Conservation (phyloP, 306 rosid species). For the Prunus fruticosa region DNA sequence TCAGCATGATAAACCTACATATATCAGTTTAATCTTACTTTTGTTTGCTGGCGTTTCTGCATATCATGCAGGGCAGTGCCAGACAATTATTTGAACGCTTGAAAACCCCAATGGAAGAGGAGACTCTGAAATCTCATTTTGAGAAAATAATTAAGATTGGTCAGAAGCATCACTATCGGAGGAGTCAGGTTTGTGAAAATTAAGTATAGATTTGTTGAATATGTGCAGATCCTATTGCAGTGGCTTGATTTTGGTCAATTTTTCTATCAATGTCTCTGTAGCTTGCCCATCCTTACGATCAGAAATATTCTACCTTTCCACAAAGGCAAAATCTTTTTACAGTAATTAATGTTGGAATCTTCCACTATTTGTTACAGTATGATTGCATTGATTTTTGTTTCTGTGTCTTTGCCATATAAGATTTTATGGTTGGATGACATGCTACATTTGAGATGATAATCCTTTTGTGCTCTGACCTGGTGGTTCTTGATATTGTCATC, state of each 20-base stretch:
- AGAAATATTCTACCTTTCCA: background rate
- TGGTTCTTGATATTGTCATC: background rate
- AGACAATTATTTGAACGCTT: conserved; percentile 93
- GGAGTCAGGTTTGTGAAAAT: conserved; percentile 73
- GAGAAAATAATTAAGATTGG: conserved; percentile 90
- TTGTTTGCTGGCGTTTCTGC: conserved; percentile 21
- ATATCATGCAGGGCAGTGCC: conserved; percentile 87
- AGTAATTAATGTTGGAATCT: background rate
- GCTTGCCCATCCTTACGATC: background rate
- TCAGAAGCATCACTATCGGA: conserved; percentile 66
- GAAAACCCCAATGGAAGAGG: conserved; percentile 99
- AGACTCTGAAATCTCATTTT: conserved; percentile 84
- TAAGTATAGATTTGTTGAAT: conserved; percentile 9
- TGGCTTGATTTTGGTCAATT: background rate
- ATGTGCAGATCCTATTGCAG: background rate
- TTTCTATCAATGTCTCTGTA: background rate
- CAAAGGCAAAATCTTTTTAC: background rate
- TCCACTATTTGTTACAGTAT: background rate
- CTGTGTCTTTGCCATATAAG: background rate
- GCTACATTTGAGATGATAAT: background rate
- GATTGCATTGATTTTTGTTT: background rate
- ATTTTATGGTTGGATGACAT: background rate
- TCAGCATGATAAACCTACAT: conserved; percentile 4
- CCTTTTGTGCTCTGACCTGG: background rate
- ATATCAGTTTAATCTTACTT: conserved; percentile 19